Evolutionary conservation across 2,329 filamentous ascomycete genomes (phyloP), one percentile per base, ranked within the genome.

Genomic region (Plenodomus tracheiphilus): DNA sequence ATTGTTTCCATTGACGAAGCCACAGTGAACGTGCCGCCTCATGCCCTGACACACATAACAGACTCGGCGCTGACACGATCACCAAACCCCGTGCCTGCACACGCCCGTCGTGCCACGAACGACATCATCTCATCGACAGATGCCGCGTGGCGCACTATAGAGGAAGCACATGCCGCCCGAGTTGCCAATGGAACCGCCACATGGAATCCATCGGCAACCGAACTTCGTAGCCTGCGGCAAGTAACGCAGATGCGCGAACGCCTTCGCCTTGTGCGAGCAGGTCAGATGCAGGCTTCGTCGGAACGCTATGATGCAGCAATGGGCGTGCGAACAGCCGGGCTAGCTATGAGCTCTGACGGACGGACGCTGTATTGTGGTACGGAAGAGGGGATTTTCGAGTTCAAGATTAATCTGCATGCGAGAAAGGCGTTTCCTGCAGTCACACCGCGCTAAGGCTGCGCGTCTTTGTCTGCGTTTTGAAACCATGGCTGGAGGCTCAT

Each of bases 361-460:
- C 60, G 74, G 17, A 77, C 61, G 45, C 59, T 80, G 30, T 79
- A 76, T 62, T 77, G 72, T 30, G 76, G 75, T 4, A 77, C 74
- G 28, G 85, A 89, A 65, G 85, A 89, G 58, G 88, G 88, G 47
- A 86, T 92, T 45, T 89, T 89, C 62, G 87, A 91, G 72, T 84
- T 89, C 60, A 81, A 79, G 28, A 79, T 92, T 56, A 85, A 90
- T 65, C 61, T 85, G 16, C 77, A 81, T 41, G 78, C 75, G 47
- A 79, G 88, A 51, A 88, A 84, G 69, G 69, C 65, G 35, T 74
- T 71, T 52, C 72, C 74, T 4, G 72, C 72, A 28, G 62, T 77
- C 32, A 66, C 69, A 36, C 69, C 70, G 19, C 62, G 71, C 36
- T 75, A 58, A 69, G 28, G 38, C 7, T 36, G 10, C 6, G 5